phyloP scores from a whole-genome alignment of 148 eudicot genomes.

The Chenopodium suecicum region DNA sequence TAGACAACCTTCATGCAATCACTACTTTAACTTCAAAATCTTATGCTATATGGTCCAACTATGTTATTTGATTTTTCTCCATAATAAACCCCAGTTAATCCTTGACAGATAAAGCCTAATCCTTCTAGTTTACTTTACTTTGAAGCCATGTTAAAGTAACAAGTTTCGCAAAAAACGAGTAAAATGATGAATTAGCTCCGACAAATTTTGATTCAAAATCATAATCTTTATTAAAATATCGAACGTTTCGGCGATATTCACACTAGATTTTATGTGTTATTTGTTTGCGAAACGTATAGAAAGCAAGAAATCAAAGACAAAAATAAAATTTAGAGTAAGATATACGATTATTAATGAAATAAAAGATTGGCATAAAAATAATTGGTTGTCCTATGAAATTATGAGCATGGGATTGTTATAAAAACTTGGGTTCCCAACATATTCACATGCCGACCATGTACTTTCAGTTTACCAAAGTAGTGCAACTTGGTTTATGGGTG shows the following conservation, averaged over 20 bases:
- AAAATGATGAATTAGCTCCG: not conserved
- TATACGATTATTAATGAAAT: not conserved
- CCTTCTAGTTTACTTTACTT: not conserved
- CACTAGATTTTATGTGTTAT: not conserved
- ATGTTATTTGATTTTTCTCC: too few relatives aligned
- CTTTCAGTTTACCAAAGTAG: conserved; percentile 7
- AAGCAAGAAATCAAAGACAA: not conserved
- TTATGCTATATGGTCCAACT: too few relatives aligned
- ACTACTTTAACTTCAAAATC: too few relatives aligned
- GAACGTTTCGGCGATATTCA: not conserved
- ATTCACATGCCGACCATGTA: conserved; percentile 16
- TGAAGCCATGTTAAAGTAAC: not conserved
- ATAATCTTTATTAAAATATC: not conserved
- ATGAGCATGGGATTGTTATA: not conserved
- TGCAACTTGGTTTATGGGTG: conserved; percentile 14
- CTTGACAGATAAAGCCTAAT: not conserved
- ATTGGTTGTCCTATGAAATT: not conserved
- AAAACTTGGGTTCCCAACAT: conserved; percentile 11
- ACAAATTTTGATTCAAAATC: not conserved
- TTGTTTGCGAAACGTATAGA: too few relatives aligned
- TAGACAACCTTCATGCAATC: too few relatives aligned
- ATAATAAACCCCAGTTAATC: too few relatives aligned
- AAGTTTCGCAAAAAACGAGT: not conserved
- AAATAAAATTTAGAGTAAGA: not conserved
- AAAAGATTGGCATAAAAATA: not conserved